Conservation (phyloP, 768 basidiomycete genomes). For the Sutorius australiensis region DNA sequence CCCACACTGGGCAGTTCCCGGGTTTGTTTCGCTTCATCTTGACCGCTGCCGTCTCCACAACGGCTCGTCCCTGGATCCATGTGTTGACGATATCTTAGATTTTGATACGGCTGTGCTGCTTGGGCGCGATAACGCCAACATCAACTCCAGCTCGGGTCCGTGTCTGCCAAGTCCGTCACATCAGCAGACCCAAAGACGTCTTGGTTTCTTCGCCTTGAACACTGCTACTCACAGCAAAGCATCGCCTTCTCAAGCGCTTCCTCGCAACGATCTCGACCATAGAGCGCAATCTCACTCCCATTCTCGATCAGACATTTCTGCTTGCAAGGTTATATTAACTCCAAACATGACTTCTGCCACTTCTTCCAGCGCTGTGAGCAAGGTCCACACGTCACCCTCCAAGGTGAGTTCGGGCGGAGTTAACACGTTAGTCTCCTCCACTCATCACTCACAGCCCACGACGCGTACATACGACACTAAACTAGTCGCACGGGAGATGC, state of each 20-base stretch:
- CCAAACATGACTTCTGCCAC: conserved; percentile 27
- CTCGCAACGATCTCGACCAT: conserved; percentile 29
- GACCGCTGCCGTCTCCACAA: conserved; percentile 2
- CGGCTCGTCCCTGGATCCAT: conserved; percentile 1
- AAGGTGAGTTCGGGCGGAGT: conserved; percentile 31
- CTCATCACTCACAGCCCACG: conserved; percentile 42
- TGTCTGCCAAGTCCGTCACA: conserved; percentile 9
- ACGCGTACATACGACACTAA: conserved; percentile 77
- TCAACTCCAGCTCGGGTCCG: conserved; percentile 9
- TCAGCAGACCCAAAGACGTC: conserved; percentile 31
- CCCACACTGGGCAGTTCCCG: conserved; percentile 14
- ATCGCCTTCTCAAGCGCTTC: conserved; percentile 24
- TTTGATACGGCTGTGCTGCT: conserved; percentile 3
- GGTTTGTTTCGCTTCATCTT: conserved; percentile 18
- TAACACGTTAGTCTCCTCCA: conserved; percentile 8
- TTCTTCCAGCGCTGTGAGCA: conserved; percentile 26
- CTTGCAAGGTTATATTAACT: conserved; percentile 12
- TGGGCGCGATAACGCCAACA: conserved; percentile 11
- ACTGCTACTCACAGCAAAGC: conserved; percentile 36
- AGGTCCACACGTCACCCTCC: conserved; percentile 32
- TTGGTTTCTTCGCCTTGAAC: conserved; percentile 33
- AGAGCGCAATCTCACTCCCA: conserved; percentile 37
- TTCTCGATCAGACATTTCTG: conserved; percentile 35
- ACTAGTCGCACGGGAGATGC: conserved; percentile 81
- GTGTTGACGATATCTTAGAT: conserved; percentile 17